Evolutionary conservation across 768 basidiomycete species (phyloP).

Genomic region (Kwoniella newhampshirensis): DNA sequence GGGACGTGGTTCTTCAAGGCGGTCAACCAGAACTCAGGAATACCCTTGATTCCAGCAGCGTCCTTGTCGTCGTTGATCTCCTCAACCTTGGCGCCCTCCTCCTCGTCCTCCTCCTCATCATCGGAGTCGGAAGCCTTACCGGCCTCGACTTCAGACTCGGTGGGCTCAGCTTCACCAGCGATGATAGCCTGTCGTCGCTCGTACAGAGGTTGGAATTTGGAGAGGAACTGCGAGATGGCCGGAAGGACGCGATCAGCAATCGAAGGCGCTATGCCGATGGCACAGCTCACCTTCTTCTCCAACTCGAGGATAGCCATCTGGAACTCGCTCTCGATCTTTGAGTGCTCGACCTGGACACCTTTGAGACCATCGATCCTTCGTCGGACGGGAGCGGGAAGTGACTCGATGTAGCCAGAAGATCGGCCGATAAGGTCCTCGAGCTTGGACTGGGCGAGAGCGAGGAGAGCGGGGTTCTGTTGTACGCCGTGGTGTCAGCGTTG

Average conservation of each 20-base stretch:
- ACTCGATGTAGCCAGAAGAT: slow-evolving; percentile 93
- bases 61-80: slow-evolving; percentile 48
- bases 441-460: slow-evolving; percentile 78
- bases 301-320: slow-evolving; percentile 92
- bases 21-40: slow-evolving; percentile 98
- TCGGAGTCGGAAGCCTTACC: slow-evolving; percentile 72
- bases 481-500: not conserved
- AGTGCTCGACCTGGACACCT: slow-evolving; percentile 88
- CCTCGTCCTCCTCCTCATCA: slow-evolving; percentile 66
- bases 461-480: slow-evolving; percentile 66
- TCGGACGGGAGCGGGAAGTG: slow-evolving; percentile 75
- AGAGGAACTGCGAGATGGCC: slow-evolving; percentile 52
- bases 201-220: slow-evolving; percentile 68
- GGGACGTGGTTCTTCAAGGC: slow-evolving; percentile 88
- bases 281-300: slow-evolving; percentile 78
- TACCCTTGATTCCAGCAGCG: slow-evolving; percentile 57
- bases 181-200: slow-evolving; percentile 82
- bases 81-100: slow-evolving; percentile 52
- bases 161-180: slow-evolving; percentile 69
- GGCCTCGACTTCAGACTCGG: slow-evolving; percentile 75
- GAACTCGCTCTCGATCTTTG: slow-evolving; percentile 86
- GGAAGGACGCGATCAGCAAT: slow-evolving; percentile 2
- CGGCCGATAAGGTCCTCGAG: slow-evolving; percentile 81
- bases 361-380: slow-evolving; percentile 86
- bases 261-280: not conserved